phyloP scores from a whole-genome alignment of 371 early-diverging fungal genomes.

The Vittaforma corneae region DNA sequence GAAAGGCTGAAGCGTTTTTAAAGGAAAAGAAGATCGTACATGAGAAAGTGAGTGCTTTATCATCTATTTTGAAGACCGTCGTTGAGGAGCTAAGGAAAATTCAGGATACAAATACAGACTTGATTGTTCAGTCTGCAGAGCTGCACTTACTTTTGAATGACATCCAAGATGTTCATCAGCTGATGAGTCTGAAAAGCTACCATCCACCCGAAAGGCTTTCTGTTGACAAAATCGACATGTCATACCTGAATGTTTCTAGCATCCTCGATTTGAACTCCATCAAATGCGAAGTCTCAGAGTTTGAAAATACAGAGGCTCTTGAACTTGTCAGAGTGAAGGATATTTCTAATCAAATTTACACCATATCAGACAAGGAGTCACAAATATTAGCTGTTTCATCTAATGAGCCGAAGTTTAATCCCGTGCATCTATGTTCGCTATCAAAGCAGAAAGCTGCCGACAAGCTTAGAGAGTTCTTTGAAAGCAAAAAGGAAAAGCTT shows the following conservation, averaged over 20 bases:
- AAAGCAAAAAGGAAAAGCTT: background rate
- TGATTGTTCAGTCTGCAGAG: constrained; percentile 8
- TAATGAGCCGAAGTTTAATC: background rate
- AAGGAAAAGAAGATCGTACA: constrained; percentile 11
- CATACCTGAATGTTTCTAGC: background rate
- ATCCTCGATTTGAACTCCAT: background rate
- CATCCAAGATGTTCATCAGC: constrained; percentile 25
- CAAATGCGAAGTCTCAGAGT: background rate
- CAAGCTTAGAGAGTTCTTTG: too few species aligned
- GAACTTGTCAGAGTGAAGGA: background rate
- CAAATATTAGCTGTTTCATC: background rate
- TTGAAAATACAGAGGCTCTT: background rate
- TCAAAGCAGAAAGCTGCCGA: background rate
- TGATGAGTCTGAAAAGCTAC: constrained; percentile 30
- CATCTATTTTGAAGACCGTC: constrained; percentile 10
- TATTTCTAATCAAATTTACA: background rate
- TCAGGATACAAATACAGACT: background rate
- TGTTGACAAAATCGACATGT: constrained; percentile 15
- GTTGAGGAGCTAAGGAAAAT: constrained; percentile 3
- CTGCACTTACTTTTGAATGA: constrained; percentile 15
- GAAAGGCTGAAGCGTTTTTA: constrained; percentile 14
- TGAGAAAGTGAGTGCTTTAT: constrained; percentile 10
- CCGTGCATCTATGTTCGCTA: background rate
- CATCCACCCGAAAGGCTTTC: constrained; percentile 28
- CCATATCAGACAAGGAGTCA: background rate